Conservation (phyloP, 176 grass and related monocot genomes). For the Dendrocalamus sinicus region DNA sequence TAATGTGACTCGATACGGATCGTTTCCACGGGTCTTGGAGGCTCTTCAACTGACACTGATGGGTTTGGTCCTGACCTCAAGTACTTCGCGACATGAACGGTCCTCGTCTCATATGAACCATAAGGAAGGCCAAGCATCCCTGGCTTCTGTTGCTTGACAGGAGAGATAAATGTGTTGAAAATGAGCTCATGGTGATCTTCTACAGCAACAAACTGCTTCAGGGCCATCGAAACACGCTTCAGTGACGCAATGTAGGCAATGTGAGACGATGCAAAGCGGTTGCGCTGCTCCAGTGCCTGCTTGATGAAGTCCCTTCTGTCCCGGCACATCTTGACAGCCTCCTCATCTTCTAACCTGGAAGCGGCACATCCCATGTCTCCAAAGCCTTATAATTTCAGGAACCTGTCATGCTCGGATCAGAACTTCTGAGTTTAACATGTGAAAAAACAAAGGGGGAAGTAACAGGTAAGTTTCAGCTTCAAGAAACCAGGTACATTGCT, state of each 20-base stretch:
- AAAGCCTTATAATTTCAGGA: slow-evolving; percentile 58
- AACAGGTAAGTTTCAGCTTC: slow-evolving; percentile 23
- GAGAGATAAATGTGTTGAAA: slow-evolving; percentile 69
- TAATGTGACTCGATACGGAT: slow-evolving; percentile 75
- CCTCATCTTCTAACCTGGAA: slow-evolving; percentile 94
- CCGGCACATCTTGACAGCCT: slow-evolving; percentile 89
- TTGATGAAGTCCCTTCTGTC: slow-evolving; percentile 95
- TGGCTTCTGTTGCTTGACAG: slow-evolving; percentile 61
- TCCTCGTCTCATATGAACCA: slow-evolving; percentile 68
- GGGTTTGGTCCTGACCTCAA: slow-evolving; percentile 66
- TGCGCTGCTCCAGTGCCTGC: slow-evolving; percentile 82
- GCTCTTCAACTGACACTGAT: slow-evolving; percentile 85
- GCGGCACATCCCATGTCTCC: slow-evolving; percentile 98
- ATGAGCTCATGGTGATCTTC: slow-evolving; percentile 69
- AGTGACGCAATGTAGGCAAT: slow-evolving; percentile 86
- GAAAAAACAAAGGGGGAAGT: background rate
- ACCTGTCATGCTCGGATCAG: slow-evolving; percentile 58
- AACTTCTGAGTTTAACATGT: slow-evolving; percentile 24
- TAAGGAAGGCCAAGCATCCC: slow-evolving; percentile 68
- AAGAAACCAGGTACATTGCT: slow-evolving; percentile 25
- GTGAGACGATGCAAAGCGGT: slow-evolving; percentile 72
- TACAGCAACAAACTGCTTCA: slow-evolving; percentile 66
- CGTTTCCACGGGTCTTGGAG: slow-evolving; percentile 58
- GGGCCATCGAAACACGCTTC: slow-evolving; percentile 78
- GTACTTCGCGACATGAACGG: slow-evolving; percentile 73